Base-by-base conservation (phyloP, 2,329 filamentous ascomycete species). In the Pseudocercospora eumusae region DNA sequence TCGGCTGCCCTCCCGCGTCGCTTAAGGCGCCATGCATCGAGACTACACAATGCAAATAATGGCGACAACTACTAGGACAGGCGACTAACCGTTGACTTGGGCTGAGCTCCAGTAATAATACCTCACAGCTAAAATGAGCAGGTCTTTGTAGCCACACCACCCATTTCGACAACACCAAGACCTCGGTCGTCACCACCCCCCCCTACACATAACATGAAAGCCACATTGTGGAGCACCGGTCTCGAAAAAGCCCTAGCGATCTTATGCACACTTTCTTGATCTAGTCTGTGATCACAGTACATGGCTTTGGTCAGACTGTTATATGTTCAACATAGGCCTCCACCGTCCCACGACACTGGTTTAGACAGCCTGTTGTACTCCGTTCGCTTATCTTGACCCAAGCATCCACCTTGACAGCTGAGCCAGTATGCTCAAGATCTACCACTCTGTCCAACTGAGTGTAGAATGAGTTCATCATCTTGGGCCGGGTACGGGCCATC, bases 341-440 rank as follows among this genome's bases (percentile, higher is more conserved):
- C 59, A 66, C 70, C 66, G 67, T 63, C 63, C 61, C 61, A 60
- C 61, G 33, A 64, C 59, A 59, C 61, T 69, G 70, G 69, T 67
- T 67, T 49, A 63, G 65, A 68, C 64, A 67, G 64, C 62, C 69
- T 71, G 70, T 65, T 64, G 70, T 72, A 69, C 65, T 60, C 65
- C 66, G 44, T 49, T 70, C 70, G 69, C 69, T 71, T 69, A 71
- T 71, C 69, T 67, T 65, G 63, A 67, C 69, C 67, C 54, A 63
- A 54, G 64, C 66, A 65, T 61, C 60, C 62, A 60, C 58, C 56
- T 59, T 60, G 64, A 63, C 64, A 42, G 52, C 54, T 62, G 55
- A 58, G 57, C 42, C 59, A 60, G 52, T 52, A 65, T 65, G 63
- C 59, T 58, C 52, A 58, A 44, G 40, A 28, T 58, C 31, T 33